Base-by-base conservation (phyloP, 2,329 filamentous ascomycete species). In the Monilinia laxa region DNA sequence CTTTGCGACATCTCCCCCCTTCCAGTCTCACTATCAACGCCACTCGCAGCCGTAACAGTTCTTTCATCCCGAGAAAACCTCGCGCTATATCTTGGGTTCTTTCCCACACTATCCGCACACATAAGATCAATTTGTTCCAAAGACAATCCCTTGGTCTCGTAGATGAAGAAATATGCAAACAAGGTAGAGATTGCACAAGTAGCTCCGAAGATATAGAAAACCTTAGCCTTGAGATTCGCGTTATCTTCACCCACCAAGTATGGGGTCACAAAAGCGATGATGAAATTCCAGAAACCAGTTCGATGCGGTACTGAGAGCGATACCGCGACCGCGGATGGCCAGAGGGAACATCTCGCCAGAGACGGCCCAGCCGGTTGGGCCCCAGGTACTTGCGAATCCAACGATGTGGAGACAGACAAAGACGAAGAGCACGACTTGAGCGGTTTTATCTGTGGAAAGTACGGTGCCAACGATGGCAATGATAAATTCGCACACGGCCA, bases 241-340 rank as follows among this genome's bases (percentile, higher is more conserved):
- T 66, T 62, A 4, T 66, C 47, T 25, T 85, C 79, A 69, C 85
- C 80, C 42, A 90, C 84, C 78, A 91, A 86, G 82, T 88, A 91
- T 14, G 89, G 88, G 3, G 86, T 90, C 77, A 92, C 89, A 76
- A 91, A 84, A 66, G 85, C 83, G 71, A 86, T 85, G 75, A 82
- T 82, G 78, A 87, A 92, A 82, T 92, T 94, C 83, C 91, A 94
- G 68, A 94, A 94, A 84, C 92, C 92, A 96, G 85, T 96, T 96
- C 75, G 88, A 91, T 63, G 92, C 90, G 4, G 92, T 96, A 51
- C 91, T 93, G 53, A 96, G 83, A 73, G 86, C 91, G 67, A 96
- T 91, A 80, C 92, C 92, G 71, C 91, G 90, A 83, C 55, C 56
- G 18, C 79, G 90, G 85, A 83, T 88, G 89, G 35, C 88, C 86